phyloP scores from a whole-genome alignment of 2,329 filamentous ascomycete genomes.

The Fusarium sp. region DNA sequence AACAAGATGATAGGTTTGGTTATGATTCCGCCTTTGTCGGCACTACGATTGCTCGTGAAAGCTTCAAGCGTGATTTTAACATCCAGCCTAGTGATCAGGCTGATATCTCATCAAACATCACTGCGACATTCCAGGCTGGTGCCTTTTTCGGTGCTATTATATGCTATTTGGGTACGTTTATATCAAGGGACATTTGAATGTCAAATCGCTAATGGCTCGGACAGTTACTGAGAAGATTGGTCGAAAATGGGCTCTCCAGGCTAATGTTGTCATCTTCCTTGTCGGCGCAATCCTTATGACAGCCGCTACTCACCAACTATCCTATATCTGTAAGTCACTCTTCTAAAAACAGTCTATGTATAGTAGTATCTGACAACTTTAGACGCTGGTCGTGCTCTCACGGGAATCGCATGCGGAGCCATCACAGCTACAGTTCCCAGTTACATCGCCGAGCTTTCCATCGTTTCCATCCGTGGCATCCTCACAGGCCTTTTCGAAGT shows the following conservation, averaged over 20 bases:
- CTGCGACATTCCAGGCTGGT: constrained; percentile 61
- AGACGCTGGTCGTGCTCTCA: constrained; percentile 70
- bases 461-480: constrained; percentile 68
- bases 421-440: constrained; percentile 70
- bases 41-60: constrained; percentile 62
- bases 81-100: constrained; percentile 48
- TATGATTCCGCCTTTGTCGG: constrained; percentile 68
- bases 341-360: accelerated
- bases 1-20: constrained; percentile 55
- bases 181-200: accelerated
- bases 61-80: constrained; percentile 59
- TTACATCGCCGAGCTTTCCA: constrained; percentile 72
- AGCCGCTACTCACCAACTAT: constrained; percentile 55
- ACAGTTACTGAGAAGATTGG: constrained; percentile 61
- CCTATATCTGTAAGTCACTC: constrained; percentile 55
- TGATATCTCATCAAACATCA: constrained; percentile 58
- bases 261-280: constrained; percentile 58
- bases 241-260: constrained; percentile 62
- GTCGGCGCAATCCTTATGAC: constrained; percentile 59
- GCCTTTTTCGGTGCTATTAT: constrained; percentile 66
- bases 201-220: neutral
- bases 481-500: constrained; percentile 66
- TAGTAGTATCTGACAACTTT: neutral
- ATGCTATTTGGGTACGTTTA: constrained; percentile 54
- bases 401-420: constrained; percentile 68